Conservation (phyloP, 441 rosid genomes). For the Geranium incanum region DNA sequence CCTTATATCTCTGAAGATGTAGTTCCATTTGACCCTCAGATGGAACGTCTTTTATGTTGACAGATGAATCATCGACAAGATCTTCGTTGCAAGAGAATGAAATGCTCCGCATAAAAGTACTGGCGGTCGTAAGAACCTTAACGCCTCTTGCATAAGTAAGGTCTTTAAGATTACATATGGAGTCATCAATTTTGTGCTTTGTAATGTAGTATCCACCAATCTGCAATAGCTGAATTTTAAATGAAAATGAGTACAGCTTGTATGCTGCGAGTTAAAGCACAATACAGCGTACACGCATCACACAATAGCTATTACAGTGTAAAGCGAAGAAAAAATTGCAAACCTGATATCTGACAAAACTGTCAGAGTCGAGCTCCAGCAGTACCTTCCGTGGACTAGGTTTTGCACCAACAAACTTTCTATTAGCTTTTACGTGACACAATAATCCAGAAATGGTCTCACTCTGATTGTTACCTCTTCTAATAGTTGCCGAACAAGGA, state of each 20-base stretch:
- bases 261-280: not conserved
- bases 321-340: constrained; percentile 12
- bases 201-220: constrained; percentile 63
- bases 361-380: constrained; percentile 57
- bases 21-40: constrained; percentile 27
- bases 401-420: constrained; percentile 25
- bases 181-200: constrained; percentile 45
- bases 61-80: constrained; percentile 19
- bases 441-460: constrained; percentile 37
- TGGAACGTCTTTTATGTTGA: constrained; percentile 26
- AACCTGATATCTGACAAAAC: constrained; percentile 45
- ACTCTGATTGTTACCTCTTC: constrained; percentile 27
- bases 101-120: constrained; percentile 46
- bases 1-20: constrained; percentile 9
- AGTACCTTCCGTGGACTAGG: constrained; percentile 41
- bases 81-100: constrained; percentile 40
- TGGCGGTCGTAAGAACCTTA: constrained; percentile 40
- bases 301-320: not conserved
- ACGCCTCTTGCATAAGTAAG: constrained; percentile 25
- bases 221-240: constrained; percentile 53
- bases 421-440: constrained; percentile 27
- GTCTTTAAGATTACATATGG: constrained; percentile 36
- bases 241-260: constrained; percentile 17
- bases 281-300: constrained; percentile 9
- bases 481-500: constrained; percentile 47